A percentile compares a stretch with the other conserved stretches of the same genome.
Evolutionary conservation across 352 stramenopile species (phyloP).

Genomic region (Globisporangium sylvaticum): DNA sequence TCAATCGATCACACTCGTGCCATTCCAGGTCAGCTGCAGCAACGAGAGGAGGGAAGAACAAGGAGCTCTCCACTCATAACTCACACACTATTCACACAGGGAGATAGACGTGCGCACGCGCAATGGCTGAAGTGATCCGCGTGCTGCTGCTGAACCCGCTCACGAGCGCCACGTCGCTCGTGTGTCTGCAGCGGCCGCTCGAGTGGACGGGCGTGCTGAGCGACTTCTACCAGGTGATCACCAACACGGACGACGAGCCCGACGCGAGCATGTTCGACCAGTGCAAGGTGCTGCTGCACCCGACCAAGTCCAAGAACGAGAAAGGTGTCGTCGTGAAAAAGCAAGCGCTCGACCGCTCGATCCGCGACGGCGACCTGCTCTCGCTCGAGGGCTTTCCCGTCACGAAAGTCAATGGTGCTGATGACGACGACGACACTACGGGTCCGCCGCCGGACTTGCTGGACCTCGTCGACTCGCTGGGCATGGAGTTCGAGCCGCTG

Average conservation of each 20-base stretch:
- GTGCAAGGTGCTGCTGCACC: constrained; percentile 74
- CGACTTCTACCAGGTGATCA: constrained; percentile 84
- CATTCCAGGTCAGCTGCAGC: neutral
- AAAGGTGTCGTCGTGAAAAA: constrained; percentile 73
- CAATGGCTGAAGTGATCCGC: constrained; percentile 75
- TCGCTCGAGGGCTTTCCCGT: constrained; percentile 58
- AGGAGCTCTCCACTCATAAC: neutral
- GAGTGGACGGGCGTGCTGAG: constrained; percentile 69
- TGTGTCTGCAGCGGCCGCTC: constrained; percentile 76
- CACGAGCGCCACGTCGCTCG: constrained; percentile 59
- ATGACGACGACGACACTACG: constrained; percentile 19
- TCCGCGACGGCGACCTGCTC: constrained; percentile 78
- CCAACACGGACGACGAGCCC: constrained; percentile 76
- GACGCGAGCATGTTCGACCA: constrained; percentile 46
- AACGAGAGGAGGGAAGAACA: neutral
- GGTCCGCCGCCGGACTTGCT: constrained; percentile 52
- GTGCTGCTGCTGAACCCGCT: constrained; percentile 78
- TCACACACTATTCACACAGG: neutral
- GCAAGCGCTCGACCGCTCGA: constrained; percentile 66
- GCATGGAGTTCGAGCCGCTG: constrained; percentile 52
- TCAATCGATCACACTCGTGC: neutral
- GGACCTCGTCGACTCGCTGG: constrained; percentile 64
- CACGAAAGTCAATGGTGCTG: constrained; percentile 6
- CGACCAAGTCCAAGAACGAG: constrained; percentile 79
- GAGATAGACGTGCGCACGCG: neutral